A percentile compares a stretch with the other conserved stretches of the same genome.
phyloP scores from a whole-genome alignment of 805 yeast species.

The Lachancea meyersii region DNA sequence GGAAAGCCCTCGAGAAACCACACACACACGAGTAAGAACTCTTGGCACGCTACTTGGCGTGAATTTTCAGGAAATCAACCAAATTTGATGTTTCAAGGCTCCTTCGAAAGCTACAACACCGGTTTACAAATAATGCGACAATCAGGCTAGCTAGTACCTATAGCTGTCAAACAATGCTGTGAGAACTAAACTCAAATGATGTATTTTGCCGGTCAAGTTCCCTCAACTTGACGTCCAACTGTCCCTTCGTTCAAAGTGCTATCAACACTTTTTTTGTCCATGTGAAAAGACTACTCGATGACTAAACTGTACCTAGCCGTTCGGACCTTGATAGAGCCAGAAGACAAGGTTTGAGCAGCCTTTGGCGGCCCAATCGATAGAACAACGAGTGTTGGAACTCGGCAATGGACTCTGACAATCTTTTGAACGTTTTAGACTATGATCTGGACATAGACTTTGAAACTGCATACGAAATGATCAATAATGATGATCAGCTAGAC shows the following conservation, averaged over 20 bases:
- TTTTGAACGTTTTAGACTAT: constrained; percentile 23
- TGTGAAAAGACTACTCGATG: constrained; percentile 1
- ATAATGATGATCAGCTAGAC: constrained; percentile 12
- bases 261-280: not conserved
- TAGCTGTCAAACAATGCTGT: too few relatives aligned
- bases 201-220: not conserved
- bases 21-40: too few relatives aligned
- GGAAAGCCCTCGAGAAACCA: too few relatives aligned
- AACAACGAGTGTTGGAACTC: too few relatives aligned
- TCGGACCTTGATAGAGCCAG: not conserved
- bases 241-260: not conserved
- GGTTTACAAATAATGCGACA: too few relatives aligned
- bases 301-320: not conserved
- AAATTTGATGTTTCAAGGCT: too few relatives aligned
- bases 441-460: constrained; percentile 32
- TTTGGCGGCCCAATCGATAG: not conserved
- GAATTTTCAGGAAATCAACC: too few relatives aligned
- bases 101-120: too few relatives aligned
- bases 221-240: not conserved
- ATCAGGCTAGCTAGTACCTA: too few relatives aligned
- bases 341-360: not conserved
- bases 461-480: constrained; percentile 31
- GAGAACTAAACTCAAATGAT: too few relatives aligned
- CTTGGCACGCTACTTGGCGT: too few relatives aligned
- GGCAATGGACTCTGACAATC: constrained; percentile 11